Percentiles rank a stretch among this genome's conserved stretches.
These are phyloP conservation scores for Penicillium italicum DNA, from an alignment of 2,329 filamentous ascomycete species.

Conservation along the genomic window DNA sequence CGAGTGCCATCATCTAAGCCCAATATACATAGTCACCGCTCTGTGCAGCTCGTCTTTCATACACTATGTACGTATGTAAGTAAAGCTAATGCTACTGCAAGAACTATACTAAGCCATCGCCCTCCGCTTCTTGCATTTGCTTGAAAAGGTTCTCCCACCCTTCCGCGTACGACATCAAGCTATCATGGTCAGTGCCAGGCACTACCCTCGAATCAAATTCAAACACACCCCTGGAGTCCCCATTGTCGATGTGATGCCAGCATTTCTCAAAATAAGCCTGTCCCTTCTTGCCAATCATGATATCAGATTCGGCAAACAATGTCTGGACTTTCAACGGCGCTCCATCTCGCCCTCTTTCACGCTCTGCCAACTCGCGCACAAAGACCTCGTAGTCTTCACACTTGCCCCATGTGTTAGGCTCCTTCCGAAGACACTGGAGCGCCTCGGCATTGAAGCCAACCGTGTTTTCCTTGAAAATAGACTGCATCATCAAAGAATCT, in stretches of 20 bases:
- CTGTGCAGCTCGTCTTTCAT: background rate
- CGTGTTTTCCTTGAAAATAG: slow-evolving; percentile 30
- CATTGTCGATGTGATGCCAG: slow-evolving; percentile 29
- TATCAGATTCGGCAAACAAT: slow-evolving; percentile 41
- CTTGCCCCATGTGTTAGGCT: slow-evolving; percentile 31
- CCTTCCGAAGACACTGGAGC: slow-evolving; percentile 37
- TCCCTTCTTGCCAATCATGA: slow-evolving; percentile 44
- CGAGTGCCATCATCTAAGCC: background rate
- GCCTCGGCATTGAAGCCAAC: slow-evolving; percentile 41
- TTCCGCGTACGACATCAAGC: slow-evolving; percentile 14
- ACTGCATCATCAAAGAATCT: slow-evolving; percentile 8
- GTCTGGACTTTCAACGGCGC: slow-evolving; percentile 27
- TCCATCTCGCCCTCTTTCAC: background rate
- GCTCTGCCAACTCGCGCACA: slow-evolving; percentile 16
- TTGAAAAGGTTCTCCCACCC: slow-evolving; percentile 18
- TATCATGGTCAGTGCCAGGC: slow-evolving; percentile 43
- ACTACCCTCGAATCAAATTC: slow-evolving; percentile 33
- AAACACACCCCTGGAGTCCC: slow-evolving; percentile 27
- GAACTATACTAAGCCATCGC: background rate
- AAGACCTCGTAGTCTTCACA: slow-evolving; percentile 36
- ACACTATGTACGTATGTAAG: background rate
- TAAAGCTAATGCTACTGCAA: background rate
- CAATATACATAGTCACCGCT: background rate
- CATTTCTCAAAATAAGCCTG: slow-evolving; percentile 44
- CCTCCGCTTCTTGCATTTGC: background rate